A percentile compares a stretch with the other conserved stretches of the same genome.
Evolutionary conservation across 2,329 filamentous ascomycete genomes (phyloP).

Genomic region (Ophiocordyceps australis): DNA sequence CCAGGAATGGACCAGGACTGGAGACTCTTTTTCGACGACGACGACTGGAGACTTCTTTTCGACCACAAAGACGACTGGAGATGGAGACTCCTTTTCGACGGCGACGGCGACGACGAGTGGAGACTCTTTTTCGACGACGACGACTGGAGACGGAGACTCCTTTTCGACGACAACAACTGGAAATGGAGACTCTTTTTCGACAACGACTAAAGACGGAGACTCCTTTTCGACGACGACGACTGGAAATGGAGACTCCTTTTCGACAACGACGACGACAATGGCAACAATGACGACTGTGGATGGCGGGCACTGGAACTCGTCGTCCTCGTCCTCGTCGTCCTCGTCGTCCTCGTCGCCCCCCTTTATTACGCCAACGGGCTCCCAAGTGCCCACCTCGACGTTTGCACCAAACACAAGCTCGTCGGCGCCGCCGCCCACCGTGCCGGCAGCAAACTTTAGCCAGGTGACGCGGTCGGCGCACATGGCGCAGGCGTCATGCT

Average conservation of each 20-base stretch:
- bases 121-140: background rate
- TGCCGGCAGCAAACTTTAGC: slow-evolving; percentile 14
- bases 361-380: background rate
- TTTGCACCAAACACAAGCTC: slow-evolving; percentile 3
- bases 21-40: background rate
- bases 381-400: background rate
- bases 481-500: slow-evolving; percentile 11
- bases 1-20: background rate
- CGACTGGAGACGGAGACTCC: background rate
- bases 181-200: too few relatives aligned
- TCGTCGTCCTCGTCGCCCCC: background rate
- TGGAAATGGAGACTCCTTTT: background rate
- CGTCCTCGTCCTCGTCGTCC: background rate
- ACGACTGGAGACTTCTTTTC: background rate
- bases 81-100: too few relatives aligned
- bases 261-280: background rate
- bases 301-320: background rate
- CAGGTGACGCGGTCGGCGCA: slow-evolving; percentile 11
- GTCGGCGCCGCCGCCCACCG: slow-evolving; percentile 1
- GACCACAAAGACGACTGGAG: background rate
- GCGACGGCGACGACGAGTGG: background rate
- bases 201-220: background rate
- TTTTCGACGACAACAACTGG: background rate
- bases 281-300: background rate
- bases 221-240: background rate